phyloP scores from a whole-genome alignment of 2,329 filamentous ascomycete genomes.

The Chaetomium strumarium region DNA sequence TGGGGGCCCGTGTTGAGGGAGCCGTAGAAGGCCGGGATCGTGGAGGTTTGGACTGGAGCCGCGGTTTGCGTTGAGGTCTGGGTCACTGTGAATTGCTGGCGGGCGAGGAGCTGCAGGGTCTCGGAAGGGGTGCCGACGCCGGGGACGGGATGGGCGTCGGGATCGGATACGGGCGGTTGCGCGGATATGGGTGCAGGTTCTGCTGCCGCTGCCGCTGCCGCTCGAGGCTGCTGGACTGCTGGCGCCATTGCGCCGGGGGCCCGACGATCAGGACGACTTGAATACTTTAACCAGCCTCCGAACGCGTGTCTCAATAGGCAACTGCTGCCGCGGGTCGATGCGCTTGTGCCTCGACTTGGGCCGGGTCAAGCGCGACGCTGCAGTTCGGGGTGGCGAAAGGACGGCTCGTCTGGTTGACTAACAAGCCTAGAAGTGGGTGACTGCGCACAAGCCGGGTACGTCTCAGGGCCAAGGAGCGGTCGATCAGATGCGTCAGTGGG shows the following conservation, averaged over 20 bases:
- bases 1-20: conserved; percentile 23
- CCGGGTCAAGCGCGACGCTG: too few relatives aligned
- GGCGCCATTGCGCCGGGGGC: conserved; percentile 6
- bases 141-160: conserved; percentile 1
- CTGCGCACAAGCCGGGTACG: too few relatives aligned
- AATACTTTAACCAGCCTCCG: too few relatives aligned
- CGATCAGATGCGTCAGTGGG: too few relatives aligned
- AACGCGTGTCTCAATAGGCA: too few relatives aligned
- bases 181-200: conserved; percentile 1
- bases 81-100: conserved; percentile 11
- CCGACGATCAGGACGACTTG: background rate
- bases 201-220: background rate
- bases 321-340: too few relatives aligned
- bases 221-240: background rate
- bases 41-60: conserved; percentile 20
- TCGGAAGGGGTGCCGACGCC: conserved; percentile 8
- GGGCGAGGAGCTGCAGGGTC: conserved; percentile 14
- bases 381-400: too few relatives aligned
- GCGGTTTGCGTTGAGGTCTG: background rate
- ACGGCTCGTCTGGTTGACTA: too few relatives aligned
- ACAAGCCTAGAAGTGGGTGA: too few relatives aligned
- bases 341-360: too few relatives aligned
- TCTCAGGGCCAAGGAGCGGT: too few relatives aligned
- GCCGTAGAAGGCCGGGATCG: conserved; percentile 30
- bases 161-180: background rate